Evolutionary conservation across 352 stramenopile genomes (phyloP).

Genomic region (Aphanomyces cochlioides): DNA sequence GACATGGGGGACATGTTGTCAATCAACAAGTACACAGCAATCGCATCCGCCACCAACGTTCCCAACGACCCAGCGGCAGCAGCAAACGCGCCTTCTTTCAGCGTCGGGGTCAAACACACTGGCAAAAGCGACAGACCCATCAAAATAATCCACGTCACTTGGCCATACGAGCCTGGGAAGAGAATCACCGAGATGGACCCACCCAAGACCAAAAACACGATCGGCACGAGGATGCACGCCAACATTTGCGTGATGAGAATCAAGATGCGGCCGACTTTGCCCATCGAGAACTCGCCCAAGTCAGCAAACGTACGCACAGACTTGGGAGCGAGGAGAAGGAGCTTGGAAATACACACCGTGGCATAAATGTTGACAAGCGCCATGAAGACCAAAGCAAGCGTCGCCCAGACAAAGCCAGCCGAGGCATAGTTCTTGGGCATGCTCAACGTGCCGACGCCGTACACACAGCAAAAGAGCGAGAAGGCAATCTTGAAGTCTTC

Average conservation of each 20-base stretch:
- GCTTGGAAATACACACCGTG: constrained; percentile 39
- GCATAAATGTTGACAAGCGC: constrained; percentile 23
- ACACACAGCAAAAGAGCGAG: too few relatives aligned
- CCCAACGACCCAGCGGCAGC: constrained; percentile 35
- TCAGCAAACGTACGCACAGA: constrained; percentile 56
- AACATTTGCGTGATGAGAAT: constrained; percentile 39
- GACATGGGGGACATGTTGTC: constrained; percentile 28
- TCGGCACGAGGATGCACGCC: constrained; percentile 17
- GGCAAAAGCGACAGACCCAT: constrained; percentile 31
- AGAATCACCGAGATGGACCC: constrained; percentile 17
- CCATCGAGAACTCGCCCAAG: constrained; percentile 56
- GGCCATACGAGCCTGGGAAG: constrained; percentile 29
- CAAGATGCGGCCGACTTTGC: constrained; percentile 46
- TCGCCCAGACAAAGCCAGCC: constrained; percentile 18
- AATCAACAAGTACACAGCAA: constrained; percentile 28
- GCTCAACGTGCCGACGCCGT: constrained; percentile 53
- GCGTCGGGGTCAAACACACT: constrained; percentile 31
- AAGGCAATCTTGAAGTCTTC: too few relatives aligned
- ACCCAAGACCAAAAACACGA: constrained; percentile 32
- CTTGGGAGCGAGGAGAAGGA: constrained; percentile 51
- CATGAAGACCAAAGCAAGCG: constrained; percentile 28
- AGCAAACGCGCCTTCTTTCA: constrained; percentile 28
- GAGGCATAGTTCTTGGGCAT: constrained; percentile 63
- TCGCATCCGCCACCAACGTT: constrained; percentile 31
- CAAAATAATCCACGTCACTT: constrained; percentile 32